Evolutionary conservation across 2,329 filamentous ascomycete species (phyloP), one percentile per base, ranked within the genome.

Genomic region (Aureobasidium sp.): DNA sequence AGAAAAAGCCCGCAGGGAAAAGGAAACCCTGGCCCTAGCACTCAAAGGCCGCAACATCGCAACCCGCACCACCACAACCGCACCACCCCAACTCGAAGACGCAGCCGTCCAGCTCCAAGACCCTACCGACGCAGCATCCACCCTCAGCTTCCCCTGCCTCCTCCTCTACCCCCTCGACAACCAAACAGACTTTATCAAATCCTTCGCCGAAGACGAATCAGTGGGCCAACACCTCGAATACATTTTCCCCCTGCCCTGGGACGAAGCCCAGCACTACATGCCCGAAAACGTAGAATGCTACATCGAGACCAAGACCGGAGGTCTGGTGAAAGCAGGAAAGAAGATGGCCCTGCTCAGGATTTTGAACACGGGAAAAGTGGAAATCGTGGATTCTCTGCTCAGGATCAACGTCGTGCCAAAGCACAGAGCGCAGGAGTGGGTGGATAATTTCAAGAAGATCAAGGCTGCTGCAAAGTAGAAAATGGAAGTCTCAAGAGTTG

Each of bases 101-200:
- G 90, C 90, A 0, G 75, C 73, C 8, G 79, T 96, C 47, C 75
- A 78, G 59, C 82, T 97, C 6, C 80, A 86, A 2, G 85, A 95
- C 68, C 82, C 88, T 19, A 77, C 89, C 27, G 88, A 94, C 65
- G 84, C 89, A 5, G 80, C 80, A 25, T 91, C 87, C 65, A 79
- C 80, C 0, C 79, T 99, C 1, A 79, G 79, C 3, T 89, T 96
- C 68, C 94, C 94, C 0, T 81, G 87, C 0, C 80, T 97, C 63
- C 76, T 99, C 60, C 78, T 99, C 60, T 99, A 99, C 72, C 93
- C 94, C 5, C 77, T 87, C 64, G 81, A 90, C 63, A 79, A 87
- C 49, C 86, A 97, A 77, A 88, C 85, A 1, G 94, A 99, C 73
- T 94, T 99, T 68, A 82, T 99, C 74, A 96, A 95, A 77, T 83